phyloP scores from a whole-genome alignment of 257 asterid genomes.

The Solanum bulbocastanum region DNA sequence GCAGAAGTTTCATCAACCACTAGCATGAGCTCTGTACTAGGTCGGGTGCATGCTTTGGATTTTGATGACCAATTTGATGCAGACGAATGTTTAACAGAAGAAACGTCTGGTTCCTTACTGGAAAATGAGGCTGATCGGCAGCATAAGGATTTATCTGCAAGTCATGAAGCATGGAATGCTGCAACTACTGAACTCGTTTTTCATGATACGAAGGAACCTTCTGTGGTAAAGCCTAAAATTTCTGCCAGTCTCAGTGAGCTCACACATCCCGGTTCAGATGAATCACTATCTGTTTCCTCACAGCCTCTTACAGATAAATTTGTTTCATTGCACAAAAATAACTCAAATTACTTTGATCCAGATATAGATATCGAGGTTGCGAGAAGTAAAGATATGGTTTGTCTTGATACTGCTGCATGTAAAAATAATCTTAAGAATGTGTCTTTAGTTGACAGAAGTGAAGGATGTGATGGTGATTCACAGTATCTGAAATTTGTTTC shows the following conservation, averaged over 20 bases:
- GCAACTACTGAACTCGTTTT: conserved; percentile 4
- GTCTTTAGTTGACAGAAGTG: neutral
- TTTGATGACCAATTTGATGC: conserved; percentile 47
- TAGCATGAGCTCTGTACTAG: conserved; percentile 78
- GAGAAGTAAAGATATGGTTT: conserved; percentile 3
- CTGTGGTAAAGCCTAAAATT: neutral
- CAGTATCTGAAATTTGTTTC: neutral
- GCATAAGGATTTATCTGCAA: neutral
- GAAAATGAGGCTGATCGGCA: conserved; percentile 22
- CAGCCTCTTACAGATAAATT: conserved; percentile 9
- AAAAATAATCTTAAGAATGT: neutral
- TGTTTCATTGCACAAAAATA: neutral
- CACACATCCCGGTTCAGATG: neutral
- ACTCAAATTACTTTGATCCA: neutral
- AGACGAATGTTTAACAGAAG: conserved; percentile 31
- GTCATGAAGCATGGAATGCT: conserved; percentile 4
- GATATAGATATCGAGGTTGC: neutral
- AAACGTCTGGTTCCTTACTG: conserved; percentile 16
- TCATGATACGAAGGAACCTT: conserved; percentile 18
- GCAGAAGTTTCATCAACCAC: conserved; percentile 73
- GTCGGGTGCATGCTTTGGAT: conserved; percentile 71
- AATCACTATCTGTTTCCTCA: neutral
- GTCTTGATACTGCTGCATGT: neutral
- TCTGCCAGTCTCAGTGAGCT: neutral
- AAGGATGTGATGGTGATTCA: neutral